Conservation (phyloP, 257 asterid genomes). For the Solanum peruvianum region DNA sequence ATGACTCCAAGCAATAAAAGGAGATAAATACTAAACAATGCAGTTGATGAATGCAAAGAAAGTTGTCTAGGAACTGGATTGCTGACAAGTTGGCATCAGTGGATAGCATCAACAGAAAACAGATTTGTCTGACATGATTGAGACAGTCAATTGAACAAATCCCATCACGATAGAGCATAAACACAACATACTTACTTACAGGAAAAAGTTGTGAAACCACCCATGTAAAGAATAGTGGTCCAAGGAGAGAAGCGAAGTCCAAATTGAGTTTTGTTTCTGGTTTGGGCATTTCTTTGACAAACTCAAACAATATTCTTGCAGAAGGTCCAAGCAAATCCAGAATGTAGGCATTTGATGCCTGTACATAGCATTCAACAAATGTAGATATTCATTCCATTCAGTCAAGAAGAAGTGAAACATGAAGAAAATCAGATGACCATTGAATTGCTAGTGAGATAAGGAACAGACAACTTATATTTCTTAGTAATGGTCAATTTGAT, state of each 20-base stretch:
- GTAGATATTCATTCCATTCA: neutral
- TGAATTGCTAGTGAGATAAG: neutral
- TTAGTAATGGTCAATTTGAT: neutral
- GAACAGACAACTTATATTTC: neutral
- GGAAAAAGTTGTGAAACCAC: constrained; percentile 74
- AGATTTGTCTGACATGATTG: neutral
- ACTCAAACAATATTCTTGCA: constrained; percentile 56
- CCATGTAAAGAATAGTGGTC: constrained; percentile 92
- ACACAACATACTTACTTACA: constrained; percentile 39
- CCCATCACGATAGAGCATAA: neutral
- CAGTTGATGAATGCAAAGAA: neutral
- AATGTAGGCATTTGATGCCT: constrained; percentile 92
- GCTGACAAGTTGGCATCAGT: neutral
- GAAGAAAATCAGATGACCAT: neutral
- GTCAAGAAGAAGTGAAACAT: neutral
- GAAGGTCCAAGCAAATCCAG: constrained; percentile 66
- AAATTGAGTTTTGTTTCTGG: constrained; percentile 65
- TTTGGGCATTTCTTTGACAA: constrained; percentile 95
- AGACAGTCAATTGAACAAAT: neutral
- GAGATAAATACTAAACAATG: neutral
- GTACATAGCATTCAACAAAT: constrained; percentile 9
- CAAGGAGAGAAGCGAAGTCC: constrained; percentile 90
- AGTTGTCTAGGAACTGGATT: neutral
- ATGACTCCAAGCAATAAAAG: neutral
- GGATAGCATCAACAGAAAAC: neutral